Base-by-base conservation (phyloP, 1,139 yeast genomes). In the Pichia sp. region DNA sequence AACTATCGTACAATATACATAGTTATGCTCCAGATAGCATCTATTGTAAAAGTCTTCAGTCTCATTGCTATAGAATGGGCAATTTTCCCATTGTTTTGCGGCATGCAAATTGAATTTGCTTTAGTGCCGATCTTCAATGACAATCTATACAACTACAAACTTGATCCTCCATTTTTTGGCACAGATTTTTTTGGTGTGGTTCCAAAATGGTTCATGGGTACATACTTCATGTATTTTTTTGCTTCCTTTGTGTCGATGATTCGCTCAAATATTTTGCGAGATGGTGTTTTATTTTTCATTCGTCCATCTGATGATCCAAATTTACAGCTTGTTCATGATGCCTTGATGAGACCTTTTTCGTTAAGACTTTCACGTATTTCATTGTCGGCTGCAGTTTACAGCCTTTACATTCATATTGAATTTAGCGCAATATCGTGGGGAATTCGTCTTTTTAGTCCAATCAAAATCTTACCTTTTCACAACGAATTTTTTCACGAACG, bases 281-380 rank as follows among this genome's bases (percentile, higher is more conserved):
- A 89, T 0, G 99, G 99, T 6, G 96, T 90, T 2, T 74, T 93
- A 47, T 93, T 83, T 70, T 93, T 95, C 71, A 88, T 95, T 55
- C 78, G 97, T 60, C 90, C 96, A 36, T 97, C 97, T 2, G 97
- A 92, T 62, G 97, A 93, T 67, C 97, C 96, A 34, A 87, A 90
- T 62, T 85, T 90, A 46, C 82, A 93, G 59, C 80, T 95, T n/a
- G 79, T 93, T 48, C 93, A 90, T 61, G 97, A 92, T 67, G 95
- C 96, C 0, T 72, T 93, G 58, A 85, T 87, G 54, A 83, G 87
- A 60, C 89, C 96, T 0, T 77, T 92, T 62, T 61, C 72, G 13
- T 73, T 86, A 47, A 97, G 93, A 67, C 63, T 92, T 41, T 82
- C 87, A 40, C 77, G 96, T 59, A 86, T 93, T 46, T 77, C 78